A percentile compares a stretch with the other conserved stretches of the same genome.
These are phyloP conservation scores for Fusarium chaquense DNA, from an alignment of 2,329 filamentous ascomycete genomes.

Conservation along the genomic window DNA sequence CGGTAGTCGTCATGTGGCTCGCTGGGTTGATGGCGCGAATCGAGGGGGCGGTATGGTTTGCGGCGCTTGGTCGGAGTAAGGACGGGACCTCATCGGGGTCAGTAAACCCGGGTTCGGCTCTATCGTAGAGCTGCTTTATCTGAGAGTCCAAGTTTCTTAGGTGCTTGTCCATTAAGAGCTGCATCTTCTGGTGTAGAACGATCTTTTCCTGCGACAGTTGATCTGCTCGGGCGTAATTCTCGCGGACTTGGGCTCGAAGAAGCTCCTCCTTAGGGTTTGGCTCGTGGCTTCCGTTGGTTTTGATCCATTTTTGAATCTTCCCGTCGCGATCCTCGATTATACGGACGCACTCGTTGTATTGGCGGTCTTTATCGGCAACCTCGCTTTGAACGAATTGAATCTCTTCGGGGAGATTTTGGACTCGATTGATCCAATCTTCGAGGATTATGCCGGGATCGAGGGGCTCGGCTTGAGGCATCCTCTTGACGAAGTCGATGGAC, in stretches of 20 bases:
- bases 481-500: constrained; percentile 76
- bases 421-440: constrained; percentile 81
- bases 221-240: constrained; percentile 76
- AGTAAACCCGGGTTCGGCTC: constrained; percentile 70
- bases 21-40: constrained; percentile 59
- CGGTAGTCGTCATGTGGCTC: constrained; percentile 50
- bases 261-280: constrained; percentile 80
- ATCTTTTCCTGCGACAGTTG: constrained; percentile 81
- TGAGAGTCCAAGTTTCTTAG: constrained; percentile 71
- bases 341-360: constrained; percentile 75
- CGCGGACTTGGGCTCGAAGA: constrained; percentile 73
- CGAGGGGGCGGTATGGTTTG: constrained; percentile 61
- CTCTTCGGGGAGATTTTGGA: constrained; percentile 84
- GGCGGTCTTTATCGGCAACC: constrained; percentile 81
- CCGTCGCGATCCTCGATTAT: constrained; percentile 78
- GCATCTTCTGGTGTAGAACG: constrained; percentile 73
- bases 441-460: constrained; percentile 77
- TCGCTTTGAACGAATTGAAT: constrained; percentile 87
- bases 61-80: constrained; percentile 68
- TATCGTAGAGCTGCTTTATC: constrained; percentile 71
- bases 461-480: constrained; percentile 71
- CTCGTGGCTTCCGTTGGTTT: constrained; percentile 78
- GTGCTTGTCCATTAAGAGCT: constrained; percentile 71
- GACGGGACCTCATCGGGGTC: constrained; percentile 74
- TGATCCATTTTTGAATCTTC: constrained; percentile 85